These are phyloP conservation scores for Cardamine resedifolia DNA, from an alignment of 345 rosid genomes.

Conservation along the genomic window DNA sequence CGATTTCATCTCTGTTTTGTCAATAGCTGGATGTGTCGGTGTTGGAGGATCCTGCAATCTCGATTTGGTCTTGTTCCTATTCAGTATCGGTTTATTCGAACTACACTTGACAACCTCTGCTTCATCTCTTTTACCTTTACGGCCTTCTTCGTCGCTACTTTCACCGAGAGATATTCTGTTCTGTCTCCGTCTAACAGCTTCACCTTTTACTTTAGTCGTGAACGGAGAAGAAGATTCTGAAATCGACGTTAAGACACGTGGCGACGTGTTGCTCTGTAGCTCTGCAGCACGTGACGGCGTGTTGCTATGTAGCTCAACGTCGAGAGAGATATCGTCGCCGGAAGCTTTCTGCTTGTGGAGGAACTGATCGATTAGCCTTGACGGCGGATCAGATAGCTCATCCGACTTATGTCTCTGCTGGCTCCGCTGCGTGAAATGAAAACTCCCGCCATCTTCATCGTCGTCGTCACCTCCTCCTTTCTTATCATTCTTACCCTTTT, in stretches of 20 bases:
- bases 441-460: constrained; percentile 29
- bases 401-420: not conserved
- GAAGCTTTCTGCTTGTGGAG: constrained; percentile 40
- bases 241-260: constrained; percentile 27
- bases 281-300: constrained; percentile 27
- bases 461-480: constrained; percentile 2
- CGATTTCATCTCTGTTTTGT: constrained; percentile 36
- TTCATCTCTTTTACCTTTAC: constrained; percentile 11
- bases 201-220: constrained; percentile 25
- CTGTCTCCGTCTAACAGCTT: constrained; percentile 26
- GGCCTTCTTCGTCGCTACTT: constrained; percentile 37
- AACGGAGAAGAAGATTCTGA: constrained; percentile 33
- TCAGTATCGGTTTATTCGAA: constrained; percentile 32
- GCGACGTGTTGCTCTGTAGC: constrained; percentile 18
- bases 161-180: constrained; percentile 18
- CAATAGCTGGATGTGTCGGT: constrained; percentile 35
- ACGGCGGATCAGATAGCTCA: constrained; percentile 31
- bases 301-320: constrained; percentile 41
- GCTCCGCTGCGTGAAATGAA: constrained; percentile 38
- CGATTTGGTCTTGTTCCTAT: constrained; percentile 39
- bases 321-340: constrained; percentile 48
- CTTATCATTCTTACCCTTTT: constrained; percentile 32
- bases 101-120: constrained; percentile 40
- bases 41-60: constrained; percentile 42
- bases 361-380: constrained; percentile 34